Evolutionary conservation across 73 alveolate species (phyloP), one percentile per base, ranked within the genome.

Genomic region (Uronychia binucleata): DNA sequence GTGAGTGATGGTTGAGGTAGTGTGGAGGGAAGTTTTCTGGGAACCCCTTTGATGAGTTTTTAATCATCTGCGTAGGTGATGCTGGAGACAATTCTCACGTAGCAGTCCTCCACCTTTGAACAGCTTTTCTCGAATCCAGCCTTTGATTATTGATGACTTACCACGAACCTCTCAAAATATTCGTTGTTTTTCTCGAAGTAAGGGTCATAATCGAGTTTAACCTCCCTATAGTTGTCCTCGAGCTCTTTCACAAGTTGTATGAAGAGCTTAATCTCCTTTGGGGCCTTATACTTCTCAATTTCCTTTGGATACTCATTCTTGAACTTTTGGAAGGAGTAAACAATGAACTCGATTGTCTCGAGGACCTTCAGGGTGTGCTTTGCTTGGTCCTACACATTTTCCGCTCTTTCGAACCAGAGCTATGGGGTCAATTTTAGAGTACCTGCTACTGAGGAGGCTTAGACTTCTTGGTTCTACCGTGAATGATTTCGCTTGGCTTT

Each of bases 401-500:
- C 85, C 0, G 89, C 93, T 80, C 93, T 87, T 81, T 87, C 89
- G 67, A 87, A 80, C 93, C 93, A 87, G 35, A 87, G 67, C 67
- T 46, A 46, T 46, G 19, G 5, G n/a, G n/a, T 46, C n/a, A n/a
- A n/a, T n/a, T n/a, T n/a, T n/a, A n/a, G n/a, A n/a, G 5, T 19
- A 46, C 67, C 19, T 46, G 57, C 30, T 83, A 74, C 0, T 77
- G n/a, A 27, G 59, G 28, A 19, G 35, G 75, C 11, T 33, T n/a
- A 26, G 34, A 30, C 77, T 31, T 35, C 26, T 29, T 33, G 31
- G 33, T 59, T 67, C 75, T 87, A 27, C 59, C 28, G 0, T 87
- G 78, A 19, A 87, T 80, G 58, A 87, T 60, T 30, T 79, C 85
- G 27, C 35, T 57, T 19, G 93, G 93, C 59, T 87, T 87, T 5